Conservation (phyloP, 192 early-diverging fungal genomes). For the Oehlia diaphana region DNA sequence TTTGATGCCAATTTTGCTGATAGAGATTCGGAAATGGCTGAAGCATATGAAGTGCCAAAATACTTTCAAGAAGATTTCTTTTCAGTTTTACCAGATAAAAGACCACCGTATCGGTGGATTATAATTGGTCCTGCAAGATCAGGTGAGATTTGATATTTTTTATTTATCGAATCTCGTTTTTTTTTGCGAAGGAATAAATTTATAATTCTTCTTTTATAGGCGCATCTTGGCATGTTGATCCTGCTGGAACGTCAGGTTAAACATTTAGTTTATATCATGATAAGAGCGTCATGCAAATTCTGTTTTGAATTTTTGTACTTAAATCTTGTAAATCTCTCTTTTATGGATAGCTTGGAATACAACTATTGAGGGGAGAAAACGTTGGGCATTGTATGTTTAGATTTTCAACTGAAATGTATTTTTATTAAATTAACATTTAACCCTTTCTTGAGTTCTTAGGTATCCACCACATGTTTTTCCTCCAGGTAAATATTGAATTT, state of each 20-base stretch:
- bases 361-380: constrained; percentile 44
- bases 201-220: constrained; percentile 17
- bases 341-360: constrained; percentile 45
- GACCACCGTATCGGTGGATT: constrained; percentile 49
- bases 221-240: constrained; percentile 49
- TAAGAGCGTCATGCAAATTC: no score
- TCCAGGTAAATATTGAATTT: constrained; percentile 30
- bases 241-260: constrained; percentile 43
- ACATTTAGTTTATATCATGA: background rate
- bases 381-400: constrained; percentile 51
- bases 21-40: constrained; percentile 32
- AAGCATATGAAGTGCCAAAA: constrained; percentile 42
- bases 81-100: constrained; percentile 27
- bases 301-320: background rate
- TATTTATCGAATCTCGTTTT: background rate
- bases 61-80: constrained; percentile 46
- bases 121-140: constrained; percentile 47
- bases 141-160: constrained; percentile 1
- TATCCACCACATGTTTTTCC: constrained; percentile 42
- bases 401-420: background rate
- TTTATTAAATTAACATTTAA: background rate
- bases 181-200: background rate
- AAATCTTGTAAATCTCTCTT: background rate
- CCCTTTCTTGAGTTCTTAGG: constrained; percentile 23
- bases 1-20: constrained; percentile 50